Percentiles rank a stretch among this genome's conserved stretches.
These are phyloP conservation scores for Persicaria tinctoria DNA, from an alignment of 148 eudicot species.

Conservation along the genomic window DNA sequence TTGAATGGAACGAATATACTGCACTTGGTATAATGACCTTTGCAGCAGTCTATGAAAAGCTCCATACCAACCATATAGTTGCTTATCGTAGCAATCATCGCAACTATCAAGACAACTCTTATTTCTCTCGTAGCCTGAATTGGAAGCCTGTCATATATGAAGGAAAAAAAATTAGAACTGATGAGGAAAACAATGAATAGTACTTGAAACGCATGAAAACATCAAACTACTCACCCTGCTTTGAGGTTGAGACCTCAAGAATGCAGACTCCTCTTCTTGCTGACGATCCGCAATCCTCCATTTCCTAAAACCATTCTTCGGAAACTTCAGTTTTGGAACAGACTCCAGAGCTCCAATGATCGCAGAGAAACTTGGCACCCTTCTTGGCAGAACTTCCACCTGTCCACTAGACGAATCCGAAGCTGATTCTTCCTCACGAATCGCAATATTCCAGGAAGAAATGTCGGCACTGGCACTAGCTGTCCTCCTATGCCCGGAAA, in stretches of 20 bases:
- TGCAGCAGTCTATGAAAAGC: conserved; percentile 65
- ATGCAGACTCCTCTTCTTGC: conserved; percentile 39
- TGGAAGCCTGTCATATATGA: conserved; percentile 28
- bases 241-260: conserved; percentile 38
- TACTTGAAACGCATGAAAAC: background rate
- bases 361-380: conserved; percentile 60
- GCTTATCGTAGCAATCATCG: conserved; percentile 63
- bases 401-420: conserved; percentile 28
- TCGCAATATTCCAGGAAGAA: conserved; percentile 46
- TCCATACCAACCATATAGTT: conserved; percentile 73
- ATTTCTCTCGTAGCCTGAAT: conserved; percentile 44
- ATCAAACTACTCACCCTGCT: conserved; percentile 31
- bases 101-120: conserved; percentile 55
- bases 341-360: conserved; percentile 53
- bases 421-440: conserved; percentile 34
- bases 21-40: conserved; percentile 76
- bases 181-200: background rate
- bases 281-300: conserved; percentile 41
- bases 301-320: conserved; percentile 67
- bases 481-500: conserved; percentile 56
- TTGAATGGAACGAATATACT: conserved; percentile 55
- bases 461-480: conserved; percentile 78
- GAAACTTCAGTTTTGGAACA: conserved; percentile 42
- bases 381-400: conserved; percentile 40
- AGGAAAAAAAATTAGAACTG: conserved; percentile 4